These are phyloP conservation scores for Bertia moriformis DNA, from an alignment of 2,329 filamentous ascomycete genomes.

Conservation along the genomic window DNA sequence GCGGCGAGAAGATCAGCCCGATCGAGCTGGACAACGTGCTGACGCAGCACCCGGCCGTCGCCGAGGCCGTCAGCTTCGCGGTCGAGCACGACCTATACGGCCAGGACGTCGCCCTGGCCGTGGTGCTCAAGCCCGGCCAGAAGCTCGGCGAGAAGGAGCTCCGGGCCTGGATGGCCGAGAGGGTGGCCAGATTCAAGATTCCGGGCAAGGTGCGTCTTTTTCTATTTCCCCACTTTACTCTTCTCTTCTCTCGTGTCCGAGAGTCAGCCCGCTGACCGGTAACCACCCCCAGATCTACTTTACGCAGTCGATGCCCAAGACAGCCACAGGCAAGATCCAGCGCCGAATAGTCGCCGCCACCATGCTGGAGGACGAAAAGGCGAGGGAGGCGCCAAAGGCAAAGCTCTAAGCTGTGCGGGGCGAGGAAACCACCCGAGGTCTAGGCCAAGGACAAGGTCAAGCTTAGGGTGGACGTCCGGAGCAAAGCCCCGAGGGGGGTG, in stretches of 20 bases:
- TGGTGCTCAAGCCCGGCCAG: constrained; percentile 57
- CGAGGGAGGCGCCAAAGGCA: constrained; percentile 38
- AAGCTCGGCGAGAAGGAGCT: constrained; percentile 42
- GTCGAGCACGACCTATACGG: constrained; percentile 72
- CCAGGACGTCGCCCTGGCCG: constrained; percentile 64
- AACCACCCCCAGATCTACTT: constrained; percentile 50
- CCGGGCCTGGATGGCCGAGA: constrained; percentile 53
- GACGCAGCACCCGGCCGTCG: constrained; percentile 23
- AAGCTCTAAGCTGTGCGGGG: constrained; percentile 35
- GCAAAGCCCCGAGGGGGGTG: too few relatives aligned
- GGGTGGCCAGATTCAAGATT: constrained; percentile 70
- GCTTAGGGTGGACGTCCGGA: background rate
- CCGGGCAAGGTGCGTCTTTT: constrained; percentile 54
- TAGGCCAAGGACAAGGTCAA: background rate
- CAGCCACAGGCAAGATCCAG: constrained; percentile 82
- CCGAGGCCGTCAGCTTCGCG: constrained; percentile 72
- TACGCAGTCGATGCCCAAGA: constrained; percentile 74
- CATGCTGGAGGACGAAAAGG: constrained; percentile 60
- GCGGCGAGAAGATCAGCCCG: constrained; percentile 25
- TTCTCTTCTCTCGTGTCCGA: too few relatives aligned
- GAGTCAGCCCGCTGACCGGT: constrained; percentile 2
- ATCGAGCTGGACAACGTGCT: constrained; percentile 23
- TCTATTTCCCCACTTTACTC: background rate
- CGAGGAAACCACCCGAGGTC: background rate
- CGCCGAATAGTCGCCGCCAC: constrained; percentile 69